Percentiles rank a stretch among this genome's conserved stretches.
These are phyloP conservation scores for Moelleriella libera DNA, from an alignment of 2,329 filamentous ascomycete genomes.

Conservation along the genomic window DNA sequence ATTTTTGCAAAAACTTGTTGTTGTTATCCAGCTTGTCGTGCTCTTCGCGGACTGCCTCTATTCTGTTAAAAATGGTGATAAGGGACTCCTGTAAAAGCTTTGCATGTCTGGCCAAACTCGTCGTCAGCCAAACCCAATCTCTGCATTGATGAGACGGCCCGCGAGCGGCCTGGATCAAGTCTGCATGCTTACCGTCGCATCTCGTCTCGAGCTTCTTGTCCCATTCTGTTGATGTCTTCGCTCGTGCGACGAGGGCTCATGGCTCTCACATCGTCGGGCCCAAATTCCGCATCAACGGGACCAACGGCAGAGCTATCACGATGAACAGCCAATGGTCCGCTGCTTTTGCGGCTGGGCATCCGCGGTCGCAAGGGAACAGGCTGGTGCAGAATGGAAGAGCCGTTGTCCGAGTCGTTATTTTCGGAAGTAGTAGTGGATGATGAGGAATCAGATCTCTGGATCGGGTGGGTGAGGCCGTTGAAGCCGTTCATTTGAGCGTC, in stretches of 20 bases:
- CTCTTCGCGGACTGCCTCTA: slow-evolving; percentile 86
- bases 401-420: slow-evolving; percentile 24
- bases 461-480: slow-evolving; percentile 14
- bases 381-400: slow-evolving; percentile 34
- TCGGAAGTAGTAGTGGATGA: slow-evolving; percentile 18
- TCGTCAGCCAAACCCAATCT: neutral
- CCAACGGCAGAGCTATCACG: slow-evolving; percentile 63
- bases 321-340: slow-evolving; percentile 70
- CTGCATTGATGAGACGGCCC: too few species aligned
- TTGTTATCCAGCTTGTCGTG: slow-evolving; percentile 94
- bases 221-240: slow-evolving; percentile 78
- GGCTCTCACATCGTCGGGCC: slow-evolving; percentile 75
- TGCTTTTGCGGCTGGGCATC: slow-evolving; percentile 61
- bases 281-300: slow-evolving; percentile 59
- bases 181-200: slow-evolving; percentile 36
- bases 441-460: slow-evolving; percentile 24
- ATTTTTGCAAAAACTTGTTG: slow-evolving; percentile 95
- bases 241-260: slow-evolving; percentile 91
- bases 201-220: slow-evolving; percentile 63
- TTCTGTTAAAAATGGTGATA: slow-evolving; percentile 77
- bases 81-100: slow-evolving; percentile 80
- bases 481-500: slow-evolving; percentile 11
- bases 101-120: slow-evolving; percentile 51
- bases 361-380: slow-evolving; percentile 47
- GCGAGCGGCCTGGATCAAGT: neutral